A percentile compares a stretch with the other conserved stretches of the same genome.
phyloP scores from a whole-genome alignment of 2,329 filamentous ascomycete genomes.

The Plenodomus lindquistii region DNA sequence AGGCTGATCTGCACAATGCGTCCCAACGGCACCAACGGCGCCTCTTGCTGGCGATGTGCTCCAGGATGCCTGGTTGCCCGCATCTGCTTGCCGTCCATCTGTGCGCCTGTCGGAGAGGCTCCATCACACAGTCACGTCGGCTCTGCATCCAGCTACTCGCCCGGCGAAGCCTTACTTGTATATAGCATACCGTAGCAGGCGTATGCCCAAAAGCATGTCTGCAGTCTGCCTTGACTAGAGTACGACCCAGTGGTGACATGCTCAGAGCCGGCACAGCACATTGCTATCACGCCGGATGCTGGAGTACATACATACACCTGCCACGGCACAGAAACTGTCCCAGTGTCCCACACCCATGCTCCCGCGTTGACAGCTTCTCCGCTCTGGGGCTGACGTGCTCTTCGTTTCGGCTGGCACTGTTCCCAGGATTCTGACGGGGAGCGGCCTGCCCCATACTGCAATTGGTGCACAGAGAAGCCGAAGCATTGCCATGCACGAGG shows the following conservation, averaged over 20 bases:
- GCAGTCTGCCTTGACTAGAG: constrained; percentile 15
- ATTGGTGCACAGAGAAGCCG: constrained; percentile 22
- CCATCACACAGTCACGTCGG: constrained; percentile 23
- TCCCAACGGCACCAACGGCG: constrained; percentile 9
- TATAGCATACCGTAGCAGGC: no score
- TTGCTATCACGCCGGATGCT: no score
- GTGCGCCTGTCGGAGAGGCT: constrained; percentile 19
- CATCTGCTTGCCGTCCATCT: constrained; percentile 21
- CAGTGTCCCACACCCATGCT: constrained; percentile 26
- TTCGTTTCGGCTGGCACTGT: constrained; percentile 23
- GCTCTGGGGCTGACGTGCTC: constrained; percentile 36
- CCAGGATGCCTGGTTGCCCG: constrained; percentile 35
- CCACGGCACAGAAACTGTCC: background rate
- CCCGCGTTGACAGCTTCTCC: constrained; percentile 18
- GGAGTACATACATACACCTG: no score
- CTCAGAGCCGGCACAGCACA: background rate
- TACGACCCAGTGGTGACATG: no score
- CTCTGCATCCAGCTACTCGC: constrained; percentile 14
- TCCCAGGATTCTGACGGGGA: constrained; percentile 22
- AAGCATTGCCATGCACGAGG: constrained; percentile 8
- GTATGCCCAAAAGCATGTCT: no score
- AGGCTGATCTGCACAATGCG: constrained; percentile 24
- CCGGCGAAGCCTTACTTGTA: no score
- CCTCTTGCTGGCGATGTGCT: constrained; percentile 26
- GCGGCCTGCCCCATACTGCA: constrained; percentile 11